Evolutionary conservation across 2,329 filamentous ascomycete genomes (phyloP), one percentile per base, ranked within the genome.

Genomic region (Tolypocladium cylindrosporum): DNA sequence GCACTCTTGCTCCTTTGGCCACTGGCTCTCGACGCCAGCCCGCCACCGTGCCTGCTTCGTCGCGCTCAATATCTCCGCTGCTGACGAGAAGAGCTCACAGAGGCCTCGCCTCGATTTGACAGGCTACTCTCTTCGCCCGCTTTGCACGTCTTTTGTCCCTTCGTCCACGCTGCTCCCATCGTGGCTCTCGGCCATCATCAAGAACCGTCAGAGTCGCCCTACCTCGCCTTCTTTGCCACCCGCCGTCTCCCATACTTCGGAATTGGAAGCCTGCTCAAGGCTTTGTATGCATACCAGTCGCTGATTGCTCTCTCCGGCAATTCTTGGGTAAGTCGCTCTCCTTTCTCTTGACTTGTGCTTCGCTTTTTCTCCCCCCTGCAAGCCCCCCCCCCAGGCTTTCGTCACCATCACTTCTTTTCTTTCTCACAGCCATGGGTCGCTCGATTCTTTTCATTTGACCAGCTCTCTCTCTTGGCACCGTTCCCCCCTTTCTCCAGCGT

Each of bases 241-340:
- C 56, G 37, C 39, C 53, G 57, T 56, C 51, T 57, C 56, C 43
- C 48, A 27, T 55, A 56, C 43, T n/a, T 58, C 58, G 54, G 42
- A 61, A 53, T 67, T 69, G 62, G 62, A 62, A 63, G 62, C 58
- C 63, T 61, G 41, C 52, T 56, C 57, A 58, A 61, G 64, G 60
- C 58, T 66, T 69, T 74, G 66, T 75, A 76, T 75, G 70, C 62
- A 68, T 76, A 75, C 65, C 63, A 59, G 58, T 71, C 68, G 68
- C 67, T 68, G 65, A 68, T 71, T 69, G 66, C 67, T 68, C 58
- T 64, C 60, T 56, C 60, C 63, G 63, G 60, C 63, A 63, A 57
- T 62, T 66, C 61, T 64, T 65, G 58, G 62, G 70, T 72, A 66
- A 71, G 68, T 69, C 56, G 58, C 58, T 64, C 59, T 61, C 61